Conservation (phyloP, 1,284 basidiomycete species). For the Waitea zeae region DNA sequence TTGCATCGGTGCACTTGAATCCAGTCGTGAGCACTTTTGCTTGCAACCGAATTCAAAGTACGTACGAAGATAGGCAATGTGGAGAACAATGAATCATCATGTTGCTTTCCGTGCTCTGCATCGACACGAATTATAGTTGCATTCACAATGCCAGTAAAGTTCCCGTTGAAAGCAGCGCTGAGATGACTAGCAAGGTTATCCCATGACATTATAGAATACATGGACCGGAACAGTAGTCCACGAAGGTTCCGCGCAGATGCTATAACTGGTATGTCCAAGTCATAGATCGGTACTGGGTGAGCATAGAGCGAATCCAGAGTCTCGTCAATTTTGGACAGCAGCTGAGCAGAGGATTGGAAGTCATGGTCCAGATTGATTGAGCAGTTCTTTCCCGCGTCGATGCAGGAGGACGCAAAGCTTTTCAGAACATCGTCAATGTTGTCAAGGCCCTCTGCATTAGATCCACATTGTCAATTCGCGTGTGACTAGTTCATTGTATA, state of each 20-base stretch:
- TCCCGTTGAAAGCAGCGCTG: constrained; percentile 3
- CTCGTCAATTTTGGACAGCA: not conserved
- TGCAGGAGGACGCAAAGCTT: not conserved
- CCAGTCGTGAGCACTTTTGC: not conserved
- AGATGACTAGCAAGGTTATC: constrained; percentile 2
- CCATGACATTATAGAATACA: constrained; percentile 3
- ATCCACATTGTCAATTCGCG: too few species aligned
- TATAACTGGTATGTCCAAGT: not conserved
- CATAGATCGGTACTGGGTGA: constrained; percentile 1
- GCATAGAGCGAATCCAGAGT: constrained; percentile 1
- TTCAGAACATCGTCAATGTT: constrained; percentile 1
- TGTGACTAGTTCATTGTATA: not conserved
- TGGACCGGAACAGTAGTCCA: not conserved
- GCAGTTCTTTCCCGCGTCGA: not conserved
- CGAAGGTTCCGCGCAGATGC: constrained; percentile 1
- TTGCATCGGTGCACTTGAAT: constrained; percentile 1
- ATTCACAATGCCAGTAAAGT: constrained; percentile 2
- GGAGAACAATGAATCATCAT: not conserved
- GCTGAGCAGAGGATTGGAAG: not conserved
- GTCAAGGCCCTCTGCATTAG: not conserved
- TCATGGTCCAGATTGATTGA: not conserved
- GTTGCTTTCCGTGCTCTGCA: not conserved
- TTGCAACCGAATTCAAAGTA: not conserved
- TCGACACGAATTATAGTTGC: constrained; percentile 1
- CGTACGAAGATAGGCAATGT: constrained; percentile 1